Evolutionary conservation across 768 basidiomycete species (phyloP).

Genomic region (Tricholoma saponaceum): DNA sequence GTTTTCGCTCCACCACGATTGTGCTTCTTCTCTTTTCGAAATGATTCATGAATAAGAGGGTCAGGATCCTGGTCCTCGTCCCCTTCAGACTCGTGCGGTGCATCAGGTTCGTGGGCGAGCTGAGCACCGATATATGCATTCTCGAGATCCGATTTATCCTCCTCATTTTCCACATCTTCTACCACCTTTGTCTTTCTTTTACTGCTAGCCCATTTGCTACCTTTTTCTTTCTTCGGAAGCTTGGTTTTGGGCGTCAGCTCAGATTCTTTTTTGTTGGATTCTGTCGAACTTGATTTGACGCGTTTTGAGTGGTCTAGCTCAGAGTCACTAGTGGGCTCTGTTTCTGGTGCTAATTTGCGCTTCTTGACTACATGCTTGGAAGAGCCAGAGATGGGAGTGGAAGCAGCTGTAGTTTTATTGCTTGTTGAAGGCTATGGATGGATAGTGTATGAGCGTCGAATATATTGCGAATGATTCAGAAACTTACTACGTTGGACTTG

Average conservation of each 20-base stretch:
- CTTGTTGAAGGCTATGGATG: constrained; percentile 12
- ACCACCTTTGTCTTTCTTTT: constrained; percentile 15
- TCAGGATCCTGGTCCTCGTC: constrained; percentile 14
- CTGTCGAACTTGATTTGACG: constrained; percentile 17
- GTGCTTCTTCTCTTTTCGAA: constrained; percentile 35
- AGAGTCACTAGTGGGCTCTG: not conserved
- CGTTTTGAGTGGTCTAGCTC: constrained; percentile 17
- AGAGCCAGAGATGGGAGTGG: constrained; percentile 16
- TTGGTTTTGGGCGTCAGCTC: constrained; percentile 7
- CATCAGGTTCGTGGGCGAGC: not conserved
- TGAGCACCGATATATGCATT: constrained; percentile 21
- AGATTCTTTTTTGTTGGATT: constrained; percentile 4
- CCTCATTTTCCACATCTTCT: constrained; percentile 23
- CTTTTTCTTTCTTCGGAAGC: constrained; percentile 13
- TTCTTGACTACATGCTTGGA: constrained; percentile 26
- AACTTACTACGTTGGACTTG: constrained; percentile 48
- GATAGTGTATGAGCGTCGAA: not conserved
- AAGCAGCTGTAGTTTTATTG: constrained; percentile 3
- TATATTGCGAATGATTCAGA: not conserved
- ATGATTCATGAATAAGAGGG: constrained; percentile 57
- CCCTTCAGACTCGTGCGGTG: constrained; percentile 7
- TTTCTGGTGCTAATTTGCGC: constrained; percentile 25
- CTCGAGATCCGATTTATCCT: constrained; percentile 32
- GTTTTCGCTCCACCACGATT: constrained; percentile 20
- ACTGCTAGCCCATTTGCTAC: no score